Conservation (phyloP, 2,329 filamentous ascomycete genomes). For the Pleochaeta shiraiana region DNA sequence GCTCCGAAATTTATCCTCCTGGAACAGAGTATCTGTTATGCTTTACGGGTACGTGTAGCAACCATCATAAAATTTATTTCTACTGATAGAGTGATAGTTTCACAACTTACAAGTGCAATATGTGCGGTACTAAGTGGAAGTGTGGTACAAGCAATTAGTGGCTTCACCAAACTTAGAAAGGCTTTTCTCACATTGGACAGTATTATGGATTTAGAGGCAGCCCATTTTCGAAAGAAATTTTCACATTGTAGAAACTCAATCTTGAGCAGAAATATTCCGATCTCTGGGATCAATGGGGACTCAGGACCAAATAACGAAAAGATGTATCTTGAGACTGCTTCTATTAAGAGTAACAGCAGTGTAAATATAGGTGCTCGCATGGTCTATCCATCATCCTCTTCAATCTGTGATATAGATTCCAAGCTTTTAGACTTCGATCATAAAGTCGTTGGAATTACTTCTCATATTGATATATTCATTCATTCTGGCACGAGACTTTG, state of each 20-base stretch:
- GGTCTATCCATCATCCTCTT: no score
- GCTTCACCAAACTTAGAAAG: conserved; percentile 82
- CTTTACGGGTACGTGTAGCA: conserved; percentile 30
- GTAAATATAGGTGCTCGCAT: no score
- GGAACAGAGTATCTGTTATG: conserved; percentile 77
- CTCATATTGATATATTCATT: conserved; percentile 68
- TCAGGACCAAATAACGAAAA: not conserved
- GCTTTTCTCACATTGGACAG: conserved; percentile 65
- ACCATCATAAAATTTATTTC: not conserved
- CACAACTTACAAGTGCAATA: conserved; percentile 75
- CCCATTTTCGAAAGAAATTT: conserved; percentile 25
- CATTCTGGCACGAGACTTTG: conserved; percentile 79
- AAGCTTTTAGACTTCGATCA: conserved; percentile 18
- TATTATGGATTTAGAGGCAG: conserved; percentile 54
- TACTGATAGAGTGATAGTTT: conserved; percentile 23
- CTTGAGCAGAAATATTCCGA: no score
- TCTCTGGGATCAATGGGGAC: not conserved
- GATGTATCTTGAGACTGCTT: no score
- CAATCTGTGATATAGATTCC: conserved; percentile 9
- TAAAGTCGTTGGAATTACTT: conserved; percentile 40
- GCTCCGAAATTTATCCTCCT: conserved; percentile 44
- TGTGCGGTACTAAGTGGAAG: conserved; percentile 83
- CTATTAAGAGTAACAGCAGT: no score
- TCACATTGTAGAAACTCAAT: no score
- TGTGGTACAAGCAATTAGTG: conserved; percentile 71